A percentile compares a stretch with the other conserved stretches of the same genome.
phyloP scores from a whole-genome alignment of 257 asterid genomes.

The Parsonsia alboflavescens region DNA sequence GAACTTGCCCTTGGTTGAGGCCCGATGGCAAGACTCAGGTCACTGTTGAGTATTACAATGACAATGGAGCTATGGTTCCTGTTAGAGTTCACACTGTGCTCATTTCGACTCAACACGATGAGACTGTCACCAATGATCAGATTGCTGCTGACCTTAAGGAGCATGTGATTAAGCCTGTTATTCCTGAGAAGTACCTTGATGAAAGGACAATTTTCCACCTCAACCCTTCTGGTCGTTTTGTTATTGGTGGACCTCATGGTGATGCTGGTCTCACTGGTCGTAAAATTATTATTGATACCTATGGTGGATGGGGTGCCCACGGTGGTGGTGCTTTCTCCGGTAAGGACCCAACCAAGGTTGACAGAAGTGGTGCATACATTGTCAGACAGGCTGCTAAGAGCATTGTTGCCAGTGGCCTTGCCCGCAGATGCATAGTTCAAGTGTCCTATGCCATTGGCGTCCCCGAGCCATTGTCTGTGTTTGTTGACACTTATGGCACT shows the following conservation, averaged over 20 bases:
- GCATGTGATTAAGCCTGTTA: conserved; percentile 15
- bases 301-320: conserved; percentile 14
- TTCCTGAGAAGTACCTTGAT: conserved; percentile 12
- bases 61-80: conserved; percentile 10
- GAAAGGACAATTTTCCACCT: conserved; percentile 13
- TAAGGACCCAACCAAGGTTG: conserved; percentile 12
- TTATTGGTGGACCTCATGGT: conserved; percentile 14
- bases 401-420: conserved; percentile 14
- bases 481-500: conserved; percentile 8
- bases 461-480: conserved; percentile 5
- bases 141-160: conserved; percentile 14
- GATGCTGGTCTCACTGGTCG: conserved; percentile 15
- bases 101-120: conserved; percentile 11
- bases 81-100: conserved; percentile 7
- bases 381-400: conserved; percentile 15
- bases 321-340: conserved; percentile 18
- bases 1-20: conserved; percentile 7
- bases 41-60: conserved; percentile 6
- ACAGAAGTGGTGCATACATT: conserved; percentile 12
- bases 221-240: not conserved
- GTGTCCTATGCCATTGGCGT: conserved; percentile 14
- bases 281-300: conserved; percentile 9
- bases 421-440: conserved; percentile 11
- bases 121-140: conserved; percentile 10
- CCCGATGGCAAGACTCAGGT: conserved; percentile 8